Base-by-base conservation (phyloP, 352 stramenopile species). In the Phytophthora multivora region DNA sequence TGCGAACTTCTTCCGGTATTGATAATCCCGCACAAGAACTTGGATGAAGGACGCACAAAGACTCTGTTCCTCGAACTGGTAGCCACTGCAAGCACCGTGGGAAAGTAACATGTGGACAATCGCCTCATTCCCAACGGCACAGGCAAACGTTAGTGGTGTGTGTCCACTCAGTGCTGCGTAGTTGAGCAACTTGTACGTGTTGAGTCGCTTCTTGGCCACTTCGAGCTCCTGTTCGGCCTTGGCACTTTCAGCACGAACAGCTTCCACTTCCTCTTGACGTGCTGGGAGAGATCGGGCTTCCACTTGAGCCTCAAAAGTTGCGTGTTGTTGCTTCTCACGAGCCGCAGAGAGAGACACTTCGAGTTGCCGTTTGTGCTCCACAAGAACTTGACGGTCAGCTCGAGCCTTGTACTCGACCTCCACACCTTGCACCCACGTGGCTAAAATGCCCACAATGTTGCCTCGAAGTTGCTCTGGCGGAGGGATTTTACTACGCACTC, bases 381-480 rank as follows among this genome's bases (percentile, higher is more conserved):
- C 59, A 4, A 92, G 66, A n/a, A 68, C 72, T 26, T 87, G 73
- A 0, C 79, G 75, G 19, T 90, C 80, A 0, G 59, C 69, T 26
- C 60, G 67, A n/a, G 81, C 69, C n/a, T 81, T 83, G 60, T 94
- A 90, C 51, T 94, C 83, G 23, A 85, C 74, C 51, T 90, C 86
- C 16, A 94, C 83, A 2, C 86, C 83, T 59, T 81, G 80, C 4
- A 92, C 77, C 83, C 86, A 94, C 5, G 79, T 69, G 2, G 83
- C 83, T 3, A 91, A 56, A 19, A 83, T 79, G 2, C 66, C 59
- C 2, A 90, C 67, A 15, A 89, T 71, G 12, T 89, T 63, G 0
- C 77, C 78, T 6, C 67, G 58, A 3, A 93, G 36, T 4, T 59
- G 62, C 0, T 84, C 64, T 10, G 63, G 49, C 7, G 74, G 41